A percentile compares a stretch with the other conserved stretches of the same genome.
phyloP scores from a whole-genome alignment of 176 grass and related monocot genomes.

The Bromus sterilis region DNA sequence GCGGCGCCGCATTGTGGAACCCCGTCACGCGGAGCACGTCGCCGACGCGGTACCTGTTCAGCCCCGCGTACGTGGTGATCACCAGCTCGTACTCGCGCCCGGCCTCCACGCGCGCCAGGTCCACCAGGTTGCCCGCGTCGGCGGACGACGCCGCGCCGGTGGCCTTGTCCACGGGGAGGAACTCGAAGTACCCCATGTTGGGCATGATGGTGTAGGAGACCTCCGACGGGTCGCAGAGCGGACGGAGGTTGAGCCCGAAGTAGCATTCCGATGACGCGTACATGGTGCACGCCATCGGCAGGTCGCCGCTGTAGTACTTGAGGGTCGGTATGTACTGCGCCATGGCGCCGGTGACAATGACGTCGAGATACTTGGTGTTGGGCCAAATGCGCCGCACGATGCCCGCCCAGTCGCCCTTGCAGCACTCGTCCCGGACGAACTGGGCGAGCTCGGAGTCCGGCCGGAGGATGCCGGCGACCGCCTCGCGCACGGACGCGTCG shows the following conservation, averaged over 20 bases:
- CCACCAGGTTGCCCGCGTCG: conserved; percentile 46
- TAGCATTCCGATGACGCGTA: conserved; percentile 96
- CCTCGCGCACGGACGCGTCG: conserved; percentile 59
- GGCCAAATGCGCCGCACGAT: conserved; percentile 86
- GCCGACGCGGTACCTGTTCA: conserved; percentile 92
- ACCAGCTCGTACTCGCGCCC: conserved; percentile 94
- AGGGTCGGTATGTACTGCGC: conserved; percentile 94
- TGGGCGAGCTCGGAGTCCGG: conserved; percentile 55
- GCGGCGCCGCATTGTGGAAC: conserved; percentile 79
- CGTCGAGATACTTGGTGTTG: conserved; percentile 92
- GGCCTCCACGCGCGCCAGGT: conserved; percentile 69
- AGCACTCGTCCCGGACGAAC: conserved; percentile 57
- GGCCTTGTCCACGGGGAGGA: conserved; percentile 50
- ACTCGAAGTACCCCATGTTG: conserved; percentile 99
- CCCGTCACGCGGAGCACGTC: conserved; percentile 78
- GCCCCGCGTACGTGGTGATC: conserved; percentile 90
- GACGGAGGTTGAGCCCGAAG: conserved; percentile 85
- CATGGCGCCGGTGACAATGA: conserved; percentile 95
- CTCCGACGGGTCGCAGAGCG: conserved; percentile 77
- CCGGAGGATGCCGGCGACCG: conserved; percentile 52
- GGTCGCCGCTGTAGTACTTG: conserved; percentile 72
- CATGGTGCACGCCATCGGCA: conserved; percentile 97
- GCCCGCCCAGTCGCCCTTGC: conserved; percentile 62
- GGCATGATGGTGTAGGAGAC: conserved; percentile 99
- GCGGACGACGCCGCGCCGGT: neutral